Percentiles rank a stretch among this genome's conserved stretches.
Conservation (phyloP, 2,329 filamentous ascomycete species). For the Verruconis gallopava region DNA sequence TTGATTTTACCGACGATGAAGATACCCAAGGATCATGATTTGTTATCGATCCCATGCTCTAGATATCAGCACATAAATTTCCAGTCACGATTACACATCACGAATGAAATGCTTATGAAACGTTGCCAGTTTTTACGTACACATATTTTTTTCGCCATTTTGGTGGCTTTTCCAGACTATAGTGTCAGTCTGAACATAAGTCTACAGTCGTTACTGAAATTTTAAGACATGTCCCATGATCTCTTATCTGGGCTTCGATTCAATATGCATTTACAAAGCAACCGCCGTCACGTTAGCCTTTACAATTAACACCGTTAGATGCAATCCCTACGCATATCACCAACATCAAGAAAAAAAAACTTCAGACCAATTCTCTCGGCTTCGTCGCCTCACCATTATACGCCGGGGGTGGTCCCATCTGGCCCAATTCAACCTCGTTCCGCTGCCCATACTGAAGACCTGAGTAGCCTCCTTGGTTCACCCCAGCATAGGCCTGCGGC, state of each 20-base stretch:
- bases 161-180: too few species aligned
- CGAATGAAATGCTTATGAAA: too few species aligned
- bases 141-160: too few species aligned
- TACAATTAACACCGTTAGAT: neutral
- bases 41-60: too few species aligned
- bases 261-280: neutral
- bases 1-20: neutral
- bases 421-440: conserved; percentile 6
- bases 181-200: too few species aligned
- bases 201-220: neutral
- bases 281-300: neutral
- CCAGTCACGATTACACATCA: too few species aligned
- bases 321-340: neutral
- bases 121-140: too few species aligned
- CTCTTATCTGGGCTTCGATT: neutral
- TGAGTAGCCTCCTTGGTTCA: too few species aligned
- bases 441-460: too few species aligned
- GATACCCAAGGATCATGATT: neutral
- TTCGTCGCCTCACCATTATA: conserved; percentile 6
- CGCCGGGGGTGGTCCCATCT: conserved; percentile 8
- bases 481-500: too few species aligned
- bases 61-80: too few species aligned
- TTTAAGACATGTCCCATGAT: neutral
- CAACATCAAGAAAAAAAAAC: neutral
- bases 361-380: conserved; percentile 4